Percentiles rank a stretch among this genome's conserved stretches.
Evolutionary conservation across 176 grass and related monocot species (phyloP).

Genomic region (Cenchrus americanus): DNA sequence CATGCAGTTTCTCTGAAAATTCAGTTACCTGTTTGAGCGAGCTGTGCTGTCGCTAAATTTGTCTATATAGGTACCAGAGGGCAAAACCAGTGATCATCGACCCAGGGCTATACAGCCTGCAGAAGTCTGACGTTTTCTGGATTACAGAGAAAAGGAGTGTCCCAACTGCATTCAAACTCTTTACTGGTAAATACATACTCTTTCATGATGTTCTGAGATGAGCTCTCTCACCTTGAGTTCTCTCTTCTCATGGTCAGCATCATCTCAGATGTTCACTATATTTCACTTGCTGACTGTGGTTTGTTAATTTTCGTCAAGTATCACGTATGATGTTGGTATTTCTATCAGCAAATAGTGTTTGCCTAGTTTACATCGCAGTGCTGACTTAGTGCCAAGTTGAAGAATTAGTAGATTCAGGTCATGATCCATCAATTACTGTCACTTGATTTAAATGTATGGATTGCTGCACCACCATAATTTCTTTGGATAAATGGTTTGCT

Average conservation of each 20-base stretch:
- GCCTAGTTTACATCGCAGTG: not conserved
- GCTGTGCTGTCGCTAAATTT: constrained; percentile 28
- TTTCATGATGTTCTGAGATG: not conserved
- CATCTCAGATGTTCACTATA: not conserved
- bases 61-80: constrained; percentile 78
- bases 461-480: not conserved
- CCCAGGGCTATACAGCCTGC: constrained; percentile 83
- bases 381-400: constrained; percentile 2
- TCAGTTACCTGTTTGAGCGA: constrained; percentile 27
- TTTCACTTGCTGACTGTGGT: constrained; percentile 4
- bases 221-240: not conserved
- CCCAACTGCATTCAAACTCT: constrained; percentile 97
- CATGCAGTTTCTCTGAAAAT: constrained; percentile 12
- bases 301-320: not conserved
- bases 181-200: constrained; percentile 69
- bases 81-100: constrained; percentile 97
- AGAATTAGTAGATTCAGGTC: not conserved
- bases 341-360: not conserved
- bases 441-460: constrained; percentile 19
- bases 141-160: constrained; percentile 88
- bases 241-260: not conserved
- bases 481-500: not conserved
- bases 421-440: not conserved
- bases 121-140: constrained; percentile 98
- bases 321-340: not conserved